A percentile compares a stretch with the other conserved stretches of the same genome.
Evolutionary conservation across 1,139 yeast species (phyloP).

Genomic region (Yamadazyma siamensis): DNA sequence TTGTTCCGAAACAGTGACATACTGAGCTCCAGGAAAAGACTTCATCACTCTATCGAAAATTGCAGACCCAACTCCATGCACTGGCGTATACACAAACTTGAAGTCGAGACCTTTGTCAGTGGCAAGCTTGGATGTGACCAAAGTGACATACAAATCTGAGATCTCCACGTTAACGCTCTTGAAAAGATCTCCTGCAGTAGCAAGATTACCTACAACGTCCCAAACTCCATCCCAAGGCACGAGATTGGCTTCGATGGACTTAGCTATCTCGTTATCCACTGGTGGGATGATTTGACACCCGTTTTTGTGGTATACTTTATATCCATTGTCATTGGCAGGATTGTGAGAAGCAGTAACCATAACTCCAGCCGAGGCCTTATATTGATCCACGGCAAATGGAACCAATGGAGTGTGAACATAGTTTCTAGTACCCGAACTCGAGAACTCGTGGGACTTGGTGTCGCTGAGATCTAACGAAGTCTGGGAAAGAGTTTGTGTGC

Average conservation of each 20-base stretch:
- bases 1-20: slow-evolving; percentile 54
- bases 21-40: slow-evolving; percentile 27
- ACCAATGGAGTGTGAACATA: slow-evolving; percentile 88
- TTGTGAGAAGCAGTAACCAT: slow-evolving; percentile 98
- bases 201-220: slow-evolving; percentile 42
- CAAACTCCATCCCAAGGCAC: slow-evolving; percentile 57
- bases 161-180: slow-evolving; percentile 27
- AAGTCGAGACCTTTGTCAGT: slow-evolving; percentile 20
- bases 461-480: slow-evolving; percentile 20
- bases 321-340: slow-evolving; percentile 91
- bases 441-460: slow-evolving; percentile 6
- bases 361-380: slow-evolving; percentile 72
- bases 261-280: slow-evolving; percentile 72
- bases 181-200: slow-evolving; percentile 21
- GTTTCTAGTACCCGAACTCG: slow-evolving; percentile 11
- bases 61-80: slow-evolving; percentile 89
- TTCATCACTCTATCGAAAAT: slow-evolving; percentile 34
- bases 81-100: slow-evolving; percentile 79
- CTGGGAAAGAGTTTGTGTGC: slow-evolving; percentile 24
- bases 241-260: slow-evolving; percentile 56
- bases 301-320: slow-evolving; percentile 88
- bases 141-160: slow-evolving; percentile 31
- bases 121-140: slow-evolving; percentile 28
- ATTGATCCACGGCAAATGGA: slow-evolving; percentile 74
- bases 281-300: slow-evolving; percentile 98